Evolutionary conservation across 768 basidiomycete genomes (phyloP).

Genomic region (Lactarius sp.): DNA sequence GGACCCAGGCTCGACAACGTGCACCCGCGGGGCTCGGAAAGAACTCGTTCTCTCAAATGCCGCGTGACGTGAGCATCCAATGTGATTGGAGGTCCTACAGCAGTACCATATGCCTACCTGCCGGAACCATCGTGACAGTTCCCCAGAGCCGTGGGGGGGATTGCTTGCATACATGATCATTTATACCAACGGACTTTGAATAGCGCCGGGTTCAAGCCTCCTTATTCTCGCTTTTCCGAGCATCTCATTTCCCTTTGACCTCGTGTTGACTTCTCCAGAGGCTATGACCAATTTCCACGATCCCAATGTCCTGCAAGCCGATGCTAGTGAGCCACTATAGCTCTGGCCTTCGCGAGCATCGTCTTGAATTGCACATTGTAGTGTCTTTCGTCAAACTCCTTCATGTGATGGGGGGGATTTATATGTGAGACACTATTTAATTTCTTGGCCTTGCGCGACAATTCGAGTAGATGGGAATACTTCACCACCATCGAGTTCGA

Average conservation of each 20-base stretch:
- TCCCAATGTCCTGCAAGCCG: slow-evolving; percentile 3
- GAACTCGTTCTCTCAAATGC: no score
- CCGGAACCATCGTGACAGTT: no score
- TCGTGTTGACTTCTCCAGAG: not conserved
- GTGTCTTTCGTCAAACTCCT: slow-evolving; percentile 17
- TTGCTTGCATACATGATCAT: not conserved
- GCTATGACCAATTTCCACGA: slow-evolving; percentile 21
- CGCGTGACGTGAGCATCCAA: no score
- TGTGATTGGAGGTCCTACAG: no score
- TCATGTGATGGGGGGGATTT: slow-evolving; percentile 17
- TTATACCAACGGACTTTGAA: not conserved
- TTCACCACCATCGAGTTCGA: slow-evolving; percentile 17
- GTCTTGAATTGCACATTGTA: not conserved
- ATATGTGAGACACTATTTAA: not conserved
- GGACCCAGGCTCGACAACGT: no score
- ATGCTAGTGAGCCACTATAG: not conserved
- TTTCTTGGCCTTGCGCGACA: not conserved
- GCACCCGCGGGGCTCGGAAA: no score
- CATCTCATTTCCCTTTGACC: slow-evolving; percentile 1
- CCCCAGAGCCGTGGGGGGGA: no score
- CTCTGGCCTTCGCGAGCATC: not conserved
- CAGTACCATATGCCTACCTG: no score
- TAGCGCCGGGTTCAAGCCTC: not conserved
- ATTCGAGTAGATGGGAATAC: slow-evolving; percentile 18
- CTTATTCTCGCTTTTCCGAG: not conserved